These are phyloP conservation scores for Vanderwaltozyma verrucispora DNA, from an alignment of 805 yeast species.

Conservation along the genomic window DNA sequence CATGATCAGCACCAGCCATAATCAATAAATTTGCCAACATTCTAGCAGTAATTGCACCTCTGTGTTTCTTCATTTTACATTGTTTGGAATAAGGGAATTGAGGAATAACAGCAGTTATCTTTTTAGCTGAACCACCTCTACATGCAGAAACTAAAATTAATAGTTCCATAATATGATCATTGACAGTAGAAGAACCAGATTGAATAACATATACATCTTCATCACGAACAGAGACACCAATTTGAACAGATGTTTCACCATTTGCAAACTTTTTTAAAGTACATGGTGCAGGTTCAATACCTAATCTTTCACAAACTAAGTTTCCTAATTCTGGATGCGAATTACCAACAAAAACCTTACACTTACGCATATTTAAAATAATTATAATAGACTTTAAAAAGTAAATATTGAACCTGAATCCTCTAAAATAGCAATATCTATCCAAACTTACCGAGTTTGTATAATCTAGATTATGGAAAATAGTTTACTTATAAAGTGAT, in stretches of 20 bases:
- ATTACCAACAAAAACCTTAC: conserved; percentile 91
- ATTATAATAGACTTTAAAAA: no score
- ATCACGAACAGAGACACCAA: conserved; percentile 90
- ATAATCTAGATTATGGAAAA: no score
- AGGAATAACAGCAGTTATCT: conserved; percentile 92
- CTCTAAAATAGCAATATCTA: no score
- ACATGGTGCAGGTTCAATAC: conserved; percentile 90
- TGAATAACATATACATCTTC: conserved; percentile 94
- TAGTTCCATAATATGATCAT: conserved; percentile 94
- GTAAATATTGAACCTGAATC: no score
- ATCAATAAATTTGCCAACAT: conserved; percentile 91
- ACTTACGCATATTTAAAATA: conserved; percentile 66
- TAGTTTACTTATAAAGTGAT: no score
- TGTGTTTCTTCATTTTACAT: conserved; percentile 95
- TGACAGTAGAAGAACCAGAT: conserved; percentile 75
- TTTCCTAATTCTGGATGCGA: conserved; percentile 94
- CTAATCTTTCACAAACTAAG: conserved; percentile 80
- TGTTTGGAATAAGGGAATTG: conserved; percentile 97
- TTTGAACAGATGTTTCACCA: conserved; percentile 95
- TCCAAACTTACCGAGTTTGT: no score
- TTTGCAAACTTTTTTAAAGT: conserved; percentile 86
- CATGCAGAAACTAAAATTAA: conserved; percentile 90
- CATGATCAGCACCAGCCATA: conserved; percentile 99
- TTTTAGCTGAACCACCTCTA: conserved; percentile 96
- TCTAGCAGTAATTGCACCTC: conserved; percentile 98